A percentile compares a stretch with the other conserved stretches of the same genome.
Conservation (phyloP, 805 yeast genomes). For the Saturnispora silvae region DNA sequence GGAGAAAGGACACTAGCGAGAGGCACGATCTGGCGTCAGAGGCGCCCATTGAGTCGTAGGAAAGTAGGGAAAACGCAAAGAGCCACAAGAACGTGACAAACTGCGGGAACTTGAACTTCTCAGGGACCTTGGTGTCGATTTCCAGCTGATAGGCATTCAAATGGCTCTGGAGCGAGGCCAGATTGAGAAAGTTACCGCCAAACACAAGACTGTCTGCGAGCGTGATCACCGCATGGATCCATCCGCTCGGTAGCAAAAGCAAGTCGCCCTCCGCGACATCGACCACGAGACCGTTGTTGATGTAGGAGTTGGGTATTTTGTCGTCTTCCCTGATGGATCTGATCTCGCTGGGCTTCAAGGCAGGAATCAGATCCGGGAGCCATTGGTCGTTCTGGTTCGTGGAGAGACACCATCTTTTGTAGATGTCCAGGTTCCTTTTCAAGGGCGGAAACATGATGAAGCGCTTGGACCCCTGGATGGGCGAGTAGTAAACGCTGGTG, state of each 20-base stretch:
- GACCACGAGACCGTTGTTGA: conserved; percentile 28
- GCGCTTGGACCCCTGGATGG: conserved; percentile 62
- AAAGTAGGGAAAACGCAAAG: conserved; percentile 33
- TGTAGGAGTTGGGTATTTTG: conserved; percentile 17
- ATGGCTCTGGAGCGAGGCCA: conserved; percentile 53
- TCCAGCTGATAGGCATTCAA: conserved; percentile 54
- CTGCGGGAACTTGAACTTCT: conserved; percentile 67
- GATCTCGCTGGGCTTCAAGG: conserved; percentile 10
- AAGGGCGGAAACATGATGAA: conserved; percentile 80
- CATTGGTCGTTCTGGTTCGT: conserved; percentile 52
- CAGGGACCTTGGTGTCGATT: conserved; percentile 57
- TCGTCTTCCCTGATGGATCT: conserved; percentile 1
- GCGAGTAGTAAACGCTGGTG: conserved; percentile 81
- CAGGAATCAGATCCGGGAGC: conserved; percentile 43
- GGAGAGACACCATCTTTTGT: conserved; percentile 63
- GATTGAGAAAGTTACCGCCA: conserved; percentile 80
- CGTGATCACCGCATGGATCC: conserved; percentile 87
- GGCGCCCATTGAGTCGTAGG: conserved; percentile 1
- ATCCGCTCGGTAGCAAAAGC: conserved; percentile 78
- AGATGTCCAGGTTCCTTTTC: conserved; percentile 43
- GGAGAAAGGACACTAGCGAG: conserved; percentile 17
- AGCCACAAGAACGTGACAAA: conserved; percentile 65
- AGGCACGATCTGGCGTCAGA: conserved; percentile 17
- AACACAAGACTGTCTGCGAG: conserved; percentile 71
- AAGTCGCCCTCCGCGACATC: conserved; percentile 51